A percentile compares a stretch with the other conserved stretches of the same genome.
Conservation (phyloP, 257 asterid genomes). For the Capsicum pubescens region DNA sequence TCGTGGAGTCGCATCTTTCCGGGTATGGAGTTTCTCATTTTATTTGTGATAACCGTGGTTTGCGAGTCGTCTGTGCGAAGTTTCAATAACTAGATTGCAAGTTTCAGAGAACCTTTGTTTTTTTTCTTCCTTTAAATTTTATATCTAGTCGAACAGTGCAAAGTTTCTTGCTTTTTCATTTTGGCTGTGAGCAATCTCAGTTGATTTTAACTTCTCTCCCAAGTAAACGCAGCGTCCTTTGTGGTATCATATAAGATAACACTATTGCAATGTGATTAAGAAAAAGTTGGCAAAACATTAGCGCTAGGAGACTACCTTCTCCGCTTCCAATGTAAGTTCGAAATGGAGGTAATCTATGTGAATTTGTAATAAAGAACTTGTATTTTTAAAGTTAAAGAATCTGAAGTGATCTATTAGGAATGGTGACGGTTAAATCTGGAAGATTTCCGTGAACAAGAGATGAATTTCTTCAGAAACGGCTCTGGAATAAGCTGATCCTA, state of each 20-base stretch:
- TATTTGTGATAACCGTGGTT: background rate
- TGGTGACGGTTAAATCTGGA: background rate
- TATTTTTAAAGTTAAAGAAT: background rate
- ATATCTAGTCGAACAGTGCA: background rate
- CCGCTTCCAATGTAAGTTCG: background rate
- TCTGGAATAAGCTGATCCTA: background rate
- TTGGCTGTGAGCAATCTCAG: background rate
- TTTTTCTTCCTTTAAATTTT: background rate
- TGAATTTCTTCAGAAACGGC: background rate
- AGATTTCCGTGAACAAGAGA: background rate
- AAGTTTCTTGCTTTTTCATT: background rate
- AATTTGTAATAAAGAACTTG: background rate
- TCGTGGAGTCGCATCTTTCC: constrained; percentile 66
- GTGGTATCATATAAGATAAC: background rate
- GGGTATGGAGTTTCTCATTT: constrained; percentile 34
- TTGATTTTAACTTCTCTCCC: background rate
- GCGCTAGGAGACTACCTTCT: background rate
- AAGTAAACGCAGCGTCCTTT: background rate
- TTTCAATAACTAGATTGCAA: background rate
- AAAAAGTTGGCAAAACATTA: background rate
- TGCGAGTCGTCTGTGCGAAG: background rate
- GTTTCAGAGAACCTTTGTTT: background rate
- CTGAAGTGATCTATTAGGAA: background rate
- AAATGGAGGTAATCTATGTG: background rate
- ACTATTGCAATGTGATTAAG: no score